Evolutionary conservation across 805 yeast species (phyloP).

Genomic region (Candida sithepensis): DNA sequence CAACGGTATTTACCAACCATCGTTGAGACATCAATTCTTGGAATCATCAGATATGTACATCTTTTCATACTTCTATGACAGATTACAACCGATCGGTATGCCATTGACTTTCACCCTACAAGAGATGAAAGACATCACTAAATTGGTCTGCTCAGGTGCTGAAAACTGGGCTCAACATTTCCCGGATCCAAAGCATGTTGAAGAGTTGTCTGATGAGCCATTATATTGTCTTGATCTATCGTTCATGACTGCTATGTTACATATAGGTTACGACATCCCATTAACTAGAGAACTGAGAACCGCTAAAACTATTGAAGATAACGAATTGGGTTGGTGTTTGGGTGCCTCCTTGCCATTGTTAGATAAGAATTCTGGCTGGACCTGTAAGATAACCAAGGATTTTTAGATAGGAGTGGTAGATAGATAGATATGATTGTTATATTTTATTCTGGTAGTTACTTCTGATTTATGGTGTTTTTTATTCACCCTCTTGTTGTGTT

Average conservation of each 20-base stretch:
- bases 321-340: constrained; percentile 97
- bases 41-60: constrained; percentile 74
- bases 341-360: constrained; percentile 95
- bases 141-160: constrained; percentile 82
- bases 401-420: constrained; percentile 2
- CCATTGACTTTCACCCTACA: constrained; percentile 82
- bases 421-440: neutral
- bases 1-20: constrained; percentile 97
- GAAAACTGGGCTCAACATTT: constrained; percentile 66
- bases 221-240: constrained; percentile 92
- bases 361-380: constrained; percentile 67
- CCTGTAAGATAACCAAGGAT: constrained; percentile 45
- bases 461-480: neutral
- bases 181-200: constrained; percentile 62
- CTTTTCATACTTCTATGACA: constrained; percentile 93
- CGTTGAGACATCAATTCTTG: constrained; percentile 73
- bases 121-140: constrained; percentile 80
- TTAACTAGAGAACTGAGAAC: constrained; percentile 84
- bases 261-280: constrained; percentile 97
- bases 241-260: constrained; percentile 84
- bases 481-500: neutral
- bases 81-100: constrained; percentile 92
- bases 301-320: constrained; percentile 82
- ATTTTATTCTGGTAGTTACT: neutral
- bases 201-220: constrained; percentile 71